Percentiles rank a stretch among this genome's conserved stretches.
Conservation (phyloP, 2,329 filamentous ascomycete species). For the Penicillium palitans region DNA sequence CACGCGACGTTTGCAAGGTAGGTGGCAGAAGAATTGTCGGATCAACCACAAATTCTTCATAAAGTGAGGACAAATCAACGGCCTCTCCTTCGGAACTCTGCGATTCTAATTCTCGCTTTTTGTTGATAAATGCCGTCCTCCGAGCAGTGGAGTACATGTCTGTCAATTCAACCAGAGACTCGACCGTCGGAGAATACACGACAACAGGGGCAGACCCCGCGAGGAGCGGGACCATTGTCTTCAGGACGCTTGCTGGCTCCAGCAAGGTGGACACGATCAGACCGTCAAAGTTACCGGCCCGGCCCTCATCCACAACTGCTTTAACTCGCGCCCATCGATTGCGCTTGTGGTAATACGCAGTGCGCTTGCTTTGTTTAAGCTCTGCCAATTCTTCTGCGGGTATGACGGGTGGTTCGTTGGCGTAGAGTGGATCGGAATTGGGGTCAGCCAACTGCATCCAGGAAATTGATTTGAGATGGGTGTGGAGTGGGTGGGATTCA, state of each 20-base stretch:
- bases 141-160: conserved; percentile 83
- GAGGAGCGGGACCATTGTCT: conserved; percentile 74
- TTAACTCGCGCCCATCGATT: conserved; percentile 74
- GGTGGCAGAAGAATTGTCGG: conserved; percentile 79
- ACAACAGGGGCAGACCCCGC: conserved; percentile 80
- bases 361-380: conserved; percentile 79
- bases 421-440: conserved; percentile 70
- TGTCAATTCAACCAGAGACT: conserved; percentile 73
- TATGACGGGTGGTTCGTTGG: conserved; percentile 61
- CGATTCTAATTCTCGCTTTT: conserved; percentile 33
- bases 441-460: conserved; percentile 91
- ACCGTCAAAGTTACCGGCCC: conserved; percentile 76
- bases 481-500: conserved; percentile 73
- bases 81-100: conserved; percentile 11
- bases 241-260: conserved; percentile 75
- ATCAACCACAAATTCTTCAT: conserved; percentile 81
- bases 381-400: conserved; percentile 62
- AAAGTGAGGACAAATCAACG: conserved; percentile 27
- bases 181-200: conserved; percentile 78
- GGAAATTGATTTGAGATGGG: conserved; percentile 77
- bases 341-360: conserved; percentile 85
- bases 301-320: conserved; percentile 71
- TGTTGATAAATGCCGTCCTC: conserved; percentile 66
- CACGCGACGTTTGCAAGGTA: conserved; percentile 75
- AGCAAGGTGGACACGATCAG: conserved; percentile 80